Base-by-base conservation (phyloP, 495 filamentous ascomycete genomes). In the Margaritispora aquatica region DNA sequence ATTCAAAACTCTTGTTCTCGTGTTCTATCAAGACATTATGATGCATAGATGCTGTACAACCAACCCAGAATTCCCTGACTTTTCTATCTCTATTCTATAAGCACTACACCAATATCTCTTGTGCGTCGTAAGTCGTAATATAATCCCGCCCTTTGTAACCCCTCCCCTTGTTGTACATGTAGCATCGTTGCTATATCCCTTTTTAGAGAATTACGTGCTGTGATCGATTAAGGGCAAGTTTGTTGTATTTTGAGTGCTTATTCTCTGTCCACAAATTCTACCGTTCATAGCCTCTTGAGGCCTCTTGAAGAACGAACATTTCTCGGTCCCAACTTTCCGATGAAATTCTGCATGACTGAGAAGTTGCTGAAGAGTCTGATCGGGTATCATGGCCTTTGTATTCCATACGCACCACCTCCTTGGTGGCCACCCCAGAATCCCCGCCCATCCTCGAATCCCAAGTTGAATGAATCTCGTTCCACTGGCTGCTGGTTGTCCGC, bases 391-490 rank as follows among this genome's bases (percentile, higher is more conserved):
- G 19, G 47, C 47, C 26, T 50, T 22, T 23, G 47, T 24, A 50
- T 50, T 4, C 47, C 47, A 50, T 23, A 57, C 1, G n/a, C 41
- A 7, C 23, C 26, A 21, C 27, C 47, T 23, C 23, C 36, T 27
- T 60, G 53, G 5, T 24, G 29, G 34, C 46, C 26, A 11, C 41
- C 26, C 54, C 57, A 60, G 44, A 41, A 57, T 5, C 49, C 57
- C 47, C 29, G 13, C 44, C 36, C 57, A 26, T 53, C 53, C 19
- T 59, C 51, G 27, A 53, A 54, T 5, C 34, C 53, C 15, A 49
- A 41, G 26, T 26, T 23, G 51, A 54, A 58, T 2, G 38, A 27
- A 41, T 54, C 52, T 17, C 27, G n/a, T 21, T 31, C 10, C 1
- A n/a, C 29, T 44, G 38, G 15, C 3, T 8, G 3, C 19, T 2